A percentile compares a stretch with the other conserved stretches of the same genome.
These are phyloP conservation scores for Sporobolomyces pararoseus DNA, from an alignment of 768 basidiomycete genomes.

Conservation along the genomic window DNA sequence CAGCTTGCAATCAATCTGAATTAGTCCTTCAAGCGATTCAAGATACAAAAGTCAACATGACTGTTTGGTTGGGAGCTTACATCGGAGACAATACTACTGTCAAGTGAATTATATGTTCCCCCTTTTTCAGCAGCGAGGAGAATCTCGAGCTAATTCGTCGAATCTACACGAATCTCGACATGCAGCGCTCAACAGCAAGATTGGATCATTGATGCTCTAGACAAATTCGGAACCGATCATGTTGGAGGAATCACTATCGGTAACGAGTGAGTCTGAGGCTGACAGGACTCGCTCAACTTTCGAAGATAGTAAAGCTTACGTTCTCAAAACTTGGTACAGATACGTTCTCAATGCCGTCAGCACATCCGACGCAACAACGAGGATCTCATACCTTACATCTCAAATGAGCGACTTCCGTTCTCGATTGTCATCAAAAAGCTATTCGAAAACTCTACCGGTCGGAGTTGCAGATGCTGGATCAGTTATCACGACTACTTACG, in stretches of 20 bases:
- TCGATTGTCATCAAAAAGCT: constrained; percentile 44
- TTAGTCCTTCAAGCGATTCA: constrained; percentile 76
- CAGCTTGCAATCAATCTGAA: constrained; percentile 48
- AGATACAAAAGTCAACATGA: constrained; percentile 61
- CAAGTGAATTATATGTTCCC: not conserved
- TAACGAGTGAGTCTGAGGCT: constrained; percentile 69
- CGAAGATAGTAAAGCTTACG: not conserved
- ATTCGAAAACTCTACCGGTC: constrained; percentile 49
- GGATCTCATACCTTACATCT: not conserved
- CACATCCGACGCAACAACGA: constrained; percentile 1
- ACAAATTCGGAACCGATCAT: constrained; percentile 71
- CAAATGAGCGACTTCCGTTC: constrained; percentile 44
- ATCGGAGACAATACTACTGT: constrained; percentile 52
- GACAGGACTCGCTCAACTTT: not conserved
- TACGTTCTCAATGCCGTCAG: constrained; percentile 36
- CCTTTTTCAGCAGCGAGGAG: not conserved
- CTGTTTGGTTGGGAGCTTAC: constrained; percentile 46
- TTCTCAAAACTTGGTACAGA: not conserved
- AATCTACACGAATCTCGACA: no score
- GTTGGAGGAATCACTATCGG: constrained; percentile 83
- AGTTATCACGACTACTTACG: constrained; percentile 46
- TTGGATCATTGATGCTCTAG: constrained; percentile 61
- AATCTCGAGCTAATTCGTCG: no score
- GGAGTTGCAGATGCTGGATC: constrained; percentile 53
- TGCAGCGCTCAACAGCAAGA: constrained; percentile 67